Evolutionary conservation across 2,329 filamentous ascomycete genomes (phyloP), one percentile per base, ranked within the genome.

Genomic region (Penicillium palitans): DNA sequence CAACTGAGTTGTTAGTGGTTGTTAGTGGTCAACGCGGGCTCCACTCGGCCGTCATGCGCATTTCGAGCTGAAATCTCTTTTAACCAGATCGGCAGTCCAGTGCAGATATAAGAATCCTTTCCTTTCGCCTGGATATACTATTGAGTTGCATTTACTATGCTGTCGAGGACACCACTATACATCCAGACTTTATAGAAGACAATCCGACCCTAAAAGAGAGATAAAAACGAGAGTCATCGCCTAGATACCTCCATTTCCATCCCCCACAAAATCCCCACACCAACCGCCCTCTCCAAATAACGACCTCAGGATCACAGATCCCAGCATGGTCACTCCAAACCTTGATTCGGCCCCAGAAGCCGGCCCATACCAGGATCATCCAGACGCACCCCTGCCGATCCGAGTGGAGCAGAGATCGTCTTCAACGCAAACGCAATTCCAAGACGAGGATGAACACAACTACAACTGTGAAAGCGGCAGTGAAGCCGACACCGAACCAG

Each of bases 301-400:
- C 47, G 55, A 53, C 19, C 19, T 29, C 33, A 46, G 31, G 27
- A 55, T 42, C 29, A 42, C 35, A n/a, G 17, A 54, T 47, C 44
- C 44, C 35, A 54, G 27, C 9, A 37, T 45, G 39, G 39, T 19
- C 21, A 25, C 25, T n/a, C 6, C 29, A 21, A 31, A 50, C 12
- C 17, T 29, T 21, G 35, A 53, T 46, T 29, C 51, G 40, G 51
- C 51, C 41, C 27, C 40, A 25, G 19, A 3, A 13, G 4, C 44
- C 19, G 59, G 54, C 25, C 52, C 53, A 21, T 42, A 55, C 12
- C 47, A 48, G 24, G 53, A 65, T 21, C 63, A 65, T 46, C 59
- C 65, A 39, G 65, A 67, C 24, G 62, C 65, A 27, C 63, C 65
- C 40, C 50, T 66, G 35, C 56, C 63, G 19, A 47, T 39, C 46